phyloP scores from a whole-genome alignment of 2,329 filamentous ascomycete species.

The Aspergillus flavus region DNA sequence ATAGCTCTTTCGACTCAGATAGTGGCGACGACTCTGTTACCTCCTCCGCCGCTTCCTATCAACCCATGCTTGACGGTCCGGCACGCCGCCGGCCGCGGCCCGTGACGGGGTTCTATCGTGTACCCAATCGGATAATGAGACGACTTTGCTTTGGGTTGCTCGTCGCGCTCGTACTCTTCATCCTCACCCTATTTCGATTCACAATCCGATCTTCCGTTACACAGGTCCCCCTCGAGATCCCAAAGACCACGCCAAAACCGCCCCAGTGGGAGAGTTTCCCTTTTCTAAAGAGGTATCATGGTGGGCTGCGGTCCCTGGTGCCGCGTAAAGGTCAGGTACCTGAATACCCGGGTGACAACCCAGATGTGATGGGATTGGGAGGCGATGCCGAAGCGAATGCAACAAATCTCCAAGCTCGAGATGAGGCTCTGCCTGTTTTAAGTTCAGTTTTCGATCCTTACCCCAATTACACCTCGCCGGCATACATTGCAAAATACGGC shows the following conservation, averaged over 20 bases:
- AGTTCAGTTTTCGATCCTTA: conserved; percentile 70
- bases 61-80: conserved; percentile 42
- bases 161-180: conserved; percentile 72
- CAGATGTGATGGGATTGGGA: conserved; percentile 59
- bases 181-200: conserved; percentile 72
- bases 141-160: conserved; percentile 76
- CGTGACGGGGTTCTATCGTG: conserved; percentile 54
- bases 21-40: conserved; percentile 33
- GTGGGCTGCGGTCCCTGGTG: conserved; percentile 75
- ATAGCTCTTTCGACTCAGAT: conserved; percentile 30
- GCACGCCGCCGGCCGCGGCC: conserved; percentile 38
- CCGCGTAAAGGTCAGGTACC: conserved; percentile 67
- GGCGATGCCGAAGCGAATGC: conserved; percentile 38
- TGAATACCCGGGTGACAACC: conserved; percentile 72
- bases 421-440: conserved; percentile 36
- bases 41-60: conserved; percentile 57
- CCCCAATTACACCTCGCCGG: conserved; percentile 61
- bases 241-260: conserved; percentile 64
- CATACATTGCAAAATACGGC: conserved; percentile 60
- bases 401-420: conserved; percentile 24
- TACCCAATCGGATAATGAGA: conserved; percentile 73
- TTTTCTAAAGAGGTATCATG: conserved; percentile 87
- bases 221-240: conserved; percentile 45
- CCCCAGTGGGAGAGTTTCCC: conserved; percentile 82
- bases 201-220: conserved; percentile 56